Base-by-base conservation (phyloP, 2,329 filamentous ascomycete genomes). In the Colletotrichum tropicale region DNA sequence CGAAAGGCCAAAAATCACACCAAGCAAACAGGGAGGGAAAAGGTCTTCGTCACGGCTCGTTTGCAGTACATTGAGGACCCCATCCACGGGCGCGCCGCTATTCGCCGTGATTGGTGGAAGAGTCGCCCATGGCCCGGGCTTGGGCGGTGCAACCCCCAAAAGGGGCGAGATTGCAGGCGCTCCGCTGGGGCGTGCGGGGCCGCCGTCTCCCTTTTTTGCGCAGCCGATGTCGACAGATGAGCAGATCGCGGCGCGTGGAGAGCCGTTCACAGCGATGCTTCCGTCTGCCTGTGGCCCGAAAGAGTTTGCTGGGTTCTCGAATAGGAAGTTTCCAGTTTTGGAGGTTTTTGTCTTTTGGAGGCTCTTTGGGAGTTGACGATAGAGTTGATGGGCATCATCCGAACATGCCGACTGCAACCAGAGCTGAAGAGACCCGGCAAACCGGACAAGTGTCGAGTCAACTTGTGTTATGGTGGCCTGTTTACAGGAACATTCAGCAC, bases 81-180 rank as follows among this genome's bases (percentile, higher is more conserved):
- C 70, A 65, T 75, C 52, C 16, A 36, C 48, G 15, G 64, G 8
- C 56, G 24, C 16, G 18, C 12, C 36, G 8, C 28, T n/a, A 8
- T 69, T 16, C 64, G 30, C n/a, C 58, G 26, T 61, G 58, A 73
- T 75, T 75, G 70, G 73, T 75, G 73, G 70, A 71, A 75, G 28
- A 64, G 69, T 6, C 18, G 13, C 16, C 34, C 21, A 28, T 36
- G 60, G 48, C 56, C 55, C 58, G 70, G 70, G 32, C 56, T 30
- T 32, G 8, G 62, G 43, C 70, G 58, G 70, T 69, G 43, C 70
- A 64, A 32, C n/a, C 21, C 70, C 64, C 66, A 73, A 71, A 73
- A 38, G 65, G 70, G 64, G 65, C 28, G 48, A 73, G 34, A 65
- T 69, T 73, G 48, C 64, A 73, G 73, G 48, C n/a, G 21, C n/a